Percentiles rank a stretch among this genome's conserved stretches.
phyloP scores from a whole-genome alignment of 2,329 filamentous ascomycete genomes.

The Clarireedia paspali region DNA sequence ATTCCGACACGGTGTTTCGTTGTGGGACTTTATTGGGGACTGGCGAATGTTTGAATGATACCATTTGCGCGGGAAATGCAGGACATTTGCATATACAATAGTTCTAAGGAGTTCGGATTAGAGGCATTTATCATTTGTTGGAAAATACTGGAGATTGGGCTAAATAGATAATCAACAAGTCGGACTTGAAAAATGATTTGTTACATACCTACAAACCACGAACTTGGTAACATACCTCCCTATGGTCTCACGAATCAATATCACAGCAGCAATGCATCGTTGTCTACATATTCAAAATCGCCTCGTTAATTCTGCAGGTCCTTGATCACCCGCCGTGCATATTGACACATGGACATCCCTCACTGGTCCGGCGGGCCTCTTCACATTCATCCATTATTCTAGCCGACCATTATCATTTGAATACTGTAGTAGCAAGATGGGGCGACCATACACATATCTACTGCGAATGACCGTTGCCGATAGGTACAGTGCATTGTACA shows the following conservation, averaged over 20 bases:
- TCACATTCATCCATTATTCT: neutral
- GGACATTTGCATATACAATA: neutral
- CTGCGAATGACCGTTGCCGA: neutral
- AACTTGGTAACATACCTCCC: neutral
- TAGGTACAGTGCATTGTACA: neutral
- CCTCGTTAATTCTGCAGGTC: neutral
- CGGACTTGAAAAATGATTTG: neutral
- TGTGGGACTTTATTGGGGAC: neutral
- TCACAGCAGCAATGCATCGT: neutral
- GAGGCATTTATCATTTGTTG: neutral
- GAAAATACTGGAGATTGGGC: neutral
- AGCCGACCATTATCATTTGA: neutral
- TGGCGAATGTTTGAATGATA: slow-evolving; percentile 6
- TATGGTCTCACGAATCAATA: neutral
- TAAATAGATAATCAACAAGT: neutral
- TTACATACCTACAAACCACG: neutral
- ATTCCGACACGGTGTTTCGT: neutral
- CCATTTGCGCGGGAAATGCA: slow-evolving; percentile 2
- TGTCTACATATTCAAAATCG: neutral
- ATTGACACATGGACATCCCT: neutral
- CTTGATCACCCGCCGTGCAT: slow-evolving; percentile 1
- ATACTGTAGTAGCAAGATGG: neutral
- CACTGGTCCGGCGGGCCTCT: neutral
- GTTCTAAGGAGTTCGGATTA: neutral
- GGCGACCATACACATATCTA: neutral